A percentile compares a stretch with the other conserved stretches of the same genome.
phyloP scores from a whole-genome alignment of 257 asterid genomes.

The Catharanthus roseus region DNA sequence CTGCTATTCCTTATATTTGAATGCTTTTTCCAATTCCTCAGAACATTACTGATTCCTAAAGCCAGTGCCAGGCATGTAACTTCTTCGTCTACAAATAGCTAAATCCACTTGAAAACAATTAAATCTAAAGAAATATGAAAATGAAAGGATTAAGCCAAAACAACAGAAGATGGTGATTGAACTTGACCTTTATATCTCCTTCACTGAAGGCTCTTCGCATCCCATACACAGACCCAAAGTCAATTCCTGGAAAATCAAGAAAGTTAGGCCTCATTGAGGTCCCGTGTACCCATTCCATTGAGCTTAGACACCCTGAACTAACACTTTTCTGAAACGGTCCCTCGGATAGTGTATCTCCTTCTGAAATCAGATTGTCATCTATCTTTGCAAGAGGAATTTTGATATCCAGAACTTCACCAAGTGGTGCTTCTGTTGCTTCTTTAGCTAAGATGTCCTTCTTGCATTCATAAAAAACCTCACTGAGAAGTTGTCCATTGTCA shows the following conservation, averaged over 20 bases:
- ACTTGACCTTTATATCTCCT: constrained; percentile 84
- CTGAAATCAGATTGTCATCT: constrained; percentile 29
- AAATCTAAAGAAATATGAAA: constrained; percentile 1
- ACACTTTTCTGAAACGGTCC: constrained; percentile 60
- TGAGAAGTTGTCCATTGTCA: constrained; percentile 63
- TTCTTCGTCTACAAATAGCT: constrained; percentile 2
- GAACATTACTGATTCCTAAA: background rate
- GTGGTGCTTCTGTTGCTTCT: constrained; percentile 61
- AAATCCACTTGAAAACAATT: constrained; percentile 1
- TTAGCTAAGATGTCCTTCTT: constrained; percentile 79
- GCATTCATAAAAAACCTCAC: constrained; percentile 84
- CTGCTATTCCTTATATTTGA: background rate
- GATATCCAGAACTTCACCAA: constrained; percentile 49
- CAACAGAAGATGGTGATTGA: constrained; percentile 20
- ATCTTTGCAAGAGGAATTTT: constrained; percentile 33
- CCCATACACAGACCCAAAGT: constrained; percentile 61
- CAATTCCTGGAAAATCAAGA: constrained; percentile 65
- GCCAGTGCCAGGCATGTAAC: background rate
- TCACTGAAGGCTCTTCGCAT: constrained; percentile 92
- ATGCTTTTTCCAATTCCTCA: background rate
- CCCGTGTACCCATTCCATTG: constrained; percentile 51
- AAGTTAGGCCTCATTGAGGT: constrained; percentile 57
- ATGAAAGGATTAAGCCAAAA: constrained; percentile 1
- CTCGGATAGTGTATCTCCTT: constrained; percentile 31
- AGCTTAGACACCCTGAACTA: constrained; percentile 51